These are phyloP conservation scores for Quillaja saponaria DNA, from an alignment of 306 rosid genomes.

Conservation along the genomic window DNA sequence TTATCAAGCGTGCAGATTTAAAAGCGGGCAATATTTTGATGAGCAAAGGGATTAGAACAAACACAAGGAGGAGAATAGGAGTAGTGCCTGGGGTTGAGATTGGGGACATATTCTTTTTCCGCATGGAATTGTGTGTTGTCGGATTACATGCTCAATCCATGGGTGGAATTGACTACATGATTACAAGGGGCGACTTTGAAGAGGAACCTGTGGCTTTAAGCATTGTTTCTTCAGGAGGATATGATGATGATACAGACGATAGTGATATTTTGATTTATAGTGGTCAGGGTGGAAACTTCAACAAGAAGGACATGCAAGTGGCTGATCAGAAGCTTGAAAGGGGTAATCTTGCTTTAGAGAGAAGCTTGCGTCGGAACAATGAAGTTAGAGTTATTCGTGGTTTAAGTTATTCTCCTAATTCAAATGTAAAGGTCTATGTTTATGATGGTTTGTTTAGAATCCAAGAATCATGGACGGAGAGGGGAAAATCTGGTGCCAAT, in stretches of 20 bases:
- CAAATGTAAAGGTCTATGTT: constrained; percentile 51
- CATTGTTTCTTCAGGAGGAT: constrained; percentile 66
- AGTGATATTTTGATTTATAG: constrained; percentile 56
- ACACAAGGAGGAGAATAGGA: constrained; percentile 55
- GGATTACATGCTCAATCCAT: constrained; percentile 67
- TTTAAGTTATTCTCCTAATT: constrained; percentile 37
- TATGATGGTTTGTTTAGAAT: constrained; percentile 69
- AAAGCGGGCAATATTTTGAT: constrained; percentile 52
- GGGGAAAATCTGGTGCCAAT: constrained; percentile 54
- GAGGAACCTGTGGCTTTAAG: constrained; percentile 62
- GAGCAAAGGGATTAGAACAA: constrained; percentile 49
- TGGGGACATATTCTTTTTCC: constrained; percentile 65
- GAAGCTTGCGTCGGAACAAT: constrained; percentile 44
- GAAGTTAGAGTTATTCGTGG: constrained; percentile 71
- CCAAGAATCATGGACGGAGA: constrained; percentile 58
- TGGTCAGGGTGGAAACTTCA: constrained; percentile 64
- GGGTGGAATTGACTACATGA: constrained; percentile 66
- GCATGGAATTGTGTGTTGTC: constrained; percentile 59
- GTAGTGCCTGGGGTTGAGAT: constrained; percentile 60
- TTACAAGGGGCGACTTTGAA: constrained; percentile 36
- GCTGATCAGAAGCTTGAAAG: constrained; percentile 72
- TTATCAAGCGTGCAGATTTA: constrained; percentile 51
- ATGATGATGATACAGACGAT: constrained; percentile 53
- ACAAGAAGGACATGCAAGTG: constrained; percentile 48
- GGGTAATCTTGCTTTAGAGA: constrained; percentile 72